Conservation (phyloP, 768 basidiomycete genomes). For the Boletus reticulatus region DNA sequence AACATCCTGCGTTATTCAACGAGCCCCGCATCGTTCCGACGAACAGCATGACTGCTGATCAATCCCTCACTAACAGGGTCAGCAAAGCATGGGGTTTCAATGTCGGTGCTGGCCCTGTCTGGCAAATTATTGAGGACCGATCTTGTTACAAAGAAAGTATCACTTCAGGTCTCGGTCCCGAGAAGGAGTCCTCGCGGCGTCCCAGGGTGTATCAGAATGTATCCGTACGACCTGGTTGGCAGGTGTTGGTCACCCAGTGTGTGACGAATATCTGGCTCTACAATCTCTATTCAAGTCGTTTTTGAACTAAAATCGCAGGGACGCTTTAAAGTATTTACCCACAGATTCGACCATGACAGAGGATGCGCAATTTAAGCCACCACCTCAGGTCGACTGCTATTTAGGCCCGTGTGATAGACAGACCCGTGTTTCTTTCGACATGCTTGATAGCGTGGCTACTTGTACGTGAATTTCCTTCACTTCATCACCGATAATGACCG, state of each 20-base stretch:
- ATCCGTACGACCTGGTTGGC: slow-evolving; percentile 42
- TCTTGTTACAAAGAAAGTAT: slow-evolving; percentile 72
- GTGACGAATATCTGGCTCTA: slow-evolving; percentile 25
- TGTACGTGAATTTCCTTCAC: slow-evolving; percentile 50
- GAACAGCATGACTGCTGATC: slow-evolving; percentile 52
- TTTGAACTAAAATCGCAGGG: slow-evolving; percentile 35
- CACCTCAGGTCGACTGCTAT: slow-evolving; percentile 56
- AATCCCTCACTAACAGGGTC: slow-evolving; percentile 49
- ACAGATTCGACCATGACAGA: slow-evolving; percentile 48
- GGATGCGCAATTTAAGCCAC: slow-evolving; percentile 48
- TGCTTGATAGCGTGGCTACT: slow-evolving; percentile 57
- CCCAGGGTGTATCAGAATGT: slow-evolving; percentile 57
- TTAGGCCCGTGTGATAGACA: slow-evolving; percentile 66
- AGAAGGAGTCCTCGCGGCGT: slow-evolving; percentile 49
- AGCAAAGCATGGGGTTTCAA: slow-evolving; percentile 74
- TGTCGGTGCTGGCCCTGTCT: slow-evolving; percentile 72
- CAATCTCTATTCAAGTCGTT: slow-evolving; percentile 4
- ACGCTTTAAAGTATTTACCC: slow-evolving; percentile 59
- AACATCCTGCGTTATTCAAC: slow-evolving; percentile 50
- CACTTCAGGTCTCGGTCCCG: slow-evolving; percentile 23
- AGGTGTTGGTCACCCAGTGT: slow-evolving; percentile 47
- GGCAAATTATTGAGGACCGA: slow-evolving; percentile 77
- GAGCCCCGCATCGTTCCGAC: slow-evolving; percentile 43
- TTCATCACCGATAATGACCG: not conserved
- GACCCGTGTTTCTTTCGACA: slow-evolving; percentile 43